Base-by-base conservation (phyloP, 1,139 yeast genomes). In the Neolecta irregularis region DNA sequence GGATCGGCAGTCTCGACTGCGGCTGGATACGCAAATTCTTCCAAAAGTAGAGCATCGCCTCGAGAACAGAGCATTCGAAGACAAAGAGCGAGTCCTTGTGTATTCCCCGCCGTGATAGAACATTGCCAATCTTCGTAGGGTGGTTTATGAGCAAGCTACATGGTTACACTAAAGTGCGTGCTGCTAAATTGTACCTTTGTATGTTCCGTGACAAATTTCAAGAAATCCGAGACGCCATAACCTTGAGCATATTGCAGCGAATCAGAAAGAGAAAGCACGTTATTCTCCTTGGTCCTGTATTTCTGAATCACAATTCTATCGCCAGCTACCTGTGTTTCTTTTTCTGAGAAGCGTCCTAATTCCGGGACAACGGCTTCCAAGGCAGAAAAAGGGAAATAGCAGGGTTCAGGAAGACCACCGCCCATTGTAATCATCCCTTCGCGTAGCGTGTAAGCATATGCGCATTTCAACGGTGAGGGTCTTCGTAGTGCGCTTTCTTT, bases 191-290 rank as follows among this genome's bases (percentile, higher is more conserved):
- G n/a, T n/a, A 65, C 44, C 41, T 64, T 58, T 33, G 92, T 85
- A 63, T 88, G 98, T 47, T 77, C 83, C 50, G 60, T 73, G 48
- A 85, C 55, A 57, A 76, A 88, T 1, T 61, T 53, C 37, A 73
- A 51, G 35, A 88, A 52, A 48, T 76, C 83, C 3, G 72, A 67
- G 43, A 73, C 79, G 38, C 98, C 98, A 44, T 69, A 72, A 35
- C 93, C 74, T 56, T 53, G 58, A 35, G 96, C 96, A 58, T 88
- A 88, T 61, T 88, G 98, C 57, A 88, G 67, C n/a, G 93, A 72
- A 50, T 79, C 69, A 18, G 80, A 65, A 49, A 88, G 67, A 38
- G 85, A 91, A 38, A 85, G 61, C 48, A 79, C 88, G 32, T 61
- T 60, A 38, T 61, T 57, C 28, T 57, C 54, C 41, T 56, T 51